Percentiles rank a stretch among this genome's conserved stretches.
These are phyloP conservation scores for Boehmeria nivea DNA, from an alignment of 306 rosid species.

Conservation along the genomic window DNA sequence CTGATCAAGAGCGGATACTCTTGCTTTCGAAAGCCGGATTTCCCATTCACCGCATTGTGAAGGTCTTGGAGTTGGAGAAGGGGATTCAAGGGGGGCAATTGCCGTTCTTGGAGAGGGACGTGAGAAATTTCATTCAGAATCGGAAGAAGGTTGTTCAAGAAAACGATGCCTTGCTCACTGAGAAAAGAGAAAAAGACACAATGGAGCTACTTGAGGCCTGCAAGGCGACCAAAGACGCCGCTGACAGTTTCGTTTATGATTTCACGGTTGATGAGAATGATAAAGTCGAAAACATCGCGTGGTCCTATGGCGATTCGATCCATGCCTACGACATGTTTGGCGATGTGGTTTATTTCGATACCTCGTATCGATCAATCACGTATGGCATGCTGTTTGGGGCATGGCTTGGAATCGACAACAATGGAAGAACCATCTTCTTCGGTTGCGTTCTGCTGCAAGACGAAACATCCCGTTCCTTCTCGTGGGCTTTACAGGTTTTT, in stretches of 20 bases:
- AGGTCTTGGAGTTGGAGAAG: constrained; percentile 89
- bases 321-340: constrained; percentile 62
- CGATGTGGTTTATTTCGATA: constrained; percentile 76
- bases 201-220: constrained; percentile 90
- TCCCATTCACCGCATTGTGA: constrained; percentile 86
- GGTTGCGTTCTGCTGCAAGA: constrained; percentile 90
- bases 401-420: constrained; percentile 91
- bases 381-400: constrained; percentile 86
- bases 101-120: constrained; percentile 94
- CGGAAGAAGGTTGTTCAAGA: constrained; percentile 86
- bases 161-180: constrained; percentile 72
- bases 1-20: constrained; percentile 84
- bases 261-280: constrained; percentile 75
- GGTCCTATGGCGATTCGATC: constrained; percentile 76
- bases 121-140: constrained; percentile 86
- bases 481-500: constrained; percentile 94
- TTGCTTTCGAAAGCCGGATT: constrained; percentile 91
- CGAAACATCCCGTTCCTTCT: constrained; percentile 66
- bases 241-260: constrained; percentile 66
- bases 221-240: constrained; percentile 65
- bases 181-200: constrained; percentile 78
- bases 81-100: constrained; percentile 91
- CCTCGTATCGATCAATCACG: constrained; percentile 66
- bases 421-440: constrained; percentile 75
- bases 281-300: constrained; percentile 69